Evolutionary conservation across 371 early-diverging fungal species (phyloP).

Genomic region (Enterocytospora artemiae): DNA sequence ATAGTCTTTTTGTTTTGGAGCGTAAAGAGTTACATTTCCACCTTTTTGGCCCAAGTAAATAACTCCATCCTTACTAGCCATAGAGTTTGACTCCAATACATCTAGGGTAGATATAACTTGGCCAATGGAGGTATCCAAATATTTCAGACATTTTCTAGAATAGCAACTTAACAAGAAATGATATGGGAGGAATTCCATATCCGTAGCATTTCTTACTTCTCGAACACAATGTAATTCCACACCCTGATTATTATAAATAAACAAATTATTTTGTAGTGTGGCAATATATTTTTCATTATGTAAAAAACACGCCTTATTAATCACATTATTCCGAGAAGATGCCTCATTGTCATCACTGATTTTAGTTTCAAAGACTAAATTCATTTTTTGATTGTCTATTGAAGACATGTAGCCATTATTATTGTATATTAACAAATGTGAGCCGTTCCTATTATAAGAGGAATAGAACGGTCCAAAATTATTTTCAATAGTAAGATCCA

Average conservation of each 20-base stretch:
- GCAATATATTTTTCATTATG: constrained; percentile 92
- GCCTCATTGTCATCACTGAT: constrained; percentile 72
- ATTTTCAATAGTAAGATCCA: constrained; percentile 68
- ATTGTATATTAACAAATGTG: constrained; percentile 63
- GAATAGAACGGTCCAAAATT: constrained; percentile 71
- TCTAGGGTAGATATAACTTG: constrained; percentile 65
- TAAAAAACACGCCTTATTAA: constrained; percentile 68
- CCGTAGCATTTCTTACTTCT: constrained; percentile 68
- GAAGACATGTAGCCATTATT: constrained; percentile 77
- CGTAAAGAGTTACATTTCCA: constrained; percentile 85
- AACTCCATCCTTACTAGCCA: constrained; percentile 72
- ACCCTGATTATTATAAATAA: constrained; percentile 83
- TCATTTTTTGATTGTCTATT: constrained; percentile 77
- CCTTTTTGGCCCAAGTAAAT: constrained; percentile 77
- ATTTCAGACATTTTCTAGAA: constrained; percentile 62
- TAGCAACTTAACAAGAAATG: constrained; percentile 76
- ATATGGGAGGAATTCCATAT: constrained; percentile 80
- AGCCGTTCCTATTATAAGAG: constrained; percentile 74
- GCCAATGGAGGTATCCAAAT: constrained; percentile 90
- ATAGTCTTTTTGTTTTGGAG: constrained; percentile 69
- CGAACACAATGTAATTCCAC: constrained; percentile 79
- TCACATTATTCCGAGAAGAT: too few species aligned
- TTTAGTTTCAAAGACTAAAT: constrained; percentile 65
- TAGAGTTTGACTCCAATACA: constrained; percentile 33
- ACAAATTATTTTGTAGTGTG: constrained; percentile 84